Evolutionary conservation across 176 grass and related monocot genomes (phyloP).

Genomic region (Sorghum bicolor): DNA sequence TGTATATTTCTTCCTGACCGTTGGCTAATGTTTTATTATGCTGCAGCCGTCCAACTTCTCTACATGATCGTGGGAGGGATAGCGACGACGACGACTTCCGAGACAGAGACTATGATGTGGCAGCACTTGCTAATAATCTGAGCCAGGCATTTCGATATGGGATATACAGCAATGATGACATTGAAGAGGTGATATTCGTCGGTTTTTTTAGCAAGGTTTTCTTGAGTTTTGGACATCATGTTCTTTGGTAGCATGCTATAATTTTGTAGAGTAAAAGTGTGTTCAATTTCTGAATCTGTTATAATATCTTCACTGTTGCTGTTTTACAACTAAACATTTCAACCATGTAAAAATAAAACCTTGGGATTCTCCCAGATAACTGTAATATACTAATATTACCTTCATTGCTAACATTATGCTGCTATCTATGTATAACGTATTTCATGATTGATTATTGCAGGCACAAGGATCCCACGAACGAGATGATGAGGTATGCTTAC

Average conservation of each 20-base stretch:
- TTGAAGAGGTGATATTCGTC: constrained; percentile 60
- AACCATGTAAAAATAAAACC: neutral
- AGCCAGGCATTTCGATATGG: constrained; percentile 78
- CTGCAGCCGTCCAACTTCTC: constrained; percentile 67
- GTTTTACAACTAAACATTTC: neutral
- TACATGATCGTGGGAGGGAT: constrained; percentile 72
- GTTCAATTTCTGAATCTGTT: neutral
- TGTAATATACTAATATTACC: neutral
- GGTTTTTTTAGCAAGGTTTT: neutral
- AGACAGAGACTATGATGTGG: constrained; percentile 87
- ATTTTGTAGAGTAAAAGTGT: neutral
- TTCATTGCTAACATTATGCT: neutral
- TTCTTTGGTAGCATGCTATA: neutral
- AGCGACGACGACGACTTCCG: constrained; percentile 81
- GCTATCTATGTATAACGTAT: neutral
- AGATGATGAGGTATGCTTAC: constrained; percentile 71
- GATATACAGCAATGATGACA: constrained; percentile 77
- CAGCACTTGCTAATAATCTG: constrained; percentile 65
- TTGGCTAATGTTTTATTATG: constrained; percentile 27
- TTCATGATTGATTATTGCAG: constrained; percentile 45
- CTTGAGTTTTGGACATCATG: neutral
- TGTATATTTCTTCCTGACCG: neutral
- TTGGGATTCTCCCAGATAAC: neutral
- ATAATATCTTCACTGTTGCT: constrained; percentile 10
- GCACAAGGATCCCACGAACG: constrained; percentile 63